Evolutionary conservation across 139 green algal genomes (phyloP).

Genomic region (Mesotaenium endlicherianum): DNA sequence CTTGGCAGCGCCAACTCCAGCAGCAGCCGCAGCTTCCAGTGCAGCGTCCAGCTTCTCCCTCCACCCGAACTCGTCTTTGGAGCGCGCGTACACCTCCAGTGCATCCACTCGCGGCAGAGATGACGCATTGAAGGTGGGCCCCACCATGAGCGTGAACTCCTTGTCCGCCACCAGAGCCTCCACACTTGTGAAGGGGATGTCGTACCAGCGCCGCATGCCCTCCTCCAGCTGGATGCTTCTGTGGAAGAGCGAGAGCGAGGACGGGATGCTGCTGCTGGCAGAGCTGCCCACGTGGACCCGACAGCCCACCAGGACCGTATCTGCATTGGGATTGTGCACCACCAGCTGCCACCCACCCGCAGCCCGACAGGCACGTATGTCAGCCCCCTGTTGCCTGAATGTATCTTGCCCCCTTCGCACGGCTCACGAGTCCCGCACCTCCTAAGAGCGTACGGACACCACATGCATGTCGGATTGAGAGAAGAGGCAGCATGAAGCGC

Average conservation of each 20-base stretch:
- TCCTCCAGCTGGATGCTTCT: slow-evolving; percentile 34
- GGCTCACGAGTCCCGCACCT: too few relatives aligned
- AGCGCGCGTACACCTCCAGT: slow-evolving; percentile 58
- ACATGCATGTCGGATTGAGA: background rate
- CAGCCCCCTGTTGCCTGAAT: too few relatives aligned
- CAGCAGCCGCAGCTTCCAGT: too few relatives aligned
- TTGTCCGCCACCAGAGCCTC: slow-evolving; percentile 44
- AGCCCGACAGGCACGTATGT: too few relatives aligned
- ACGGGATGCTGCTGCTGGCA: slow-evolving; percentile 30
- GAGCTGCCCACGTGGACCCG: slow-evolving; percentile 48
- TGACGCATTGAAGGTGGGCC: slow-evolving; percentile 9
- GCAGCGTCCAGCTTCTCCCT: slow-evolving; percentile 20
- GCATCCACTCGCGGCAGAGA: slow-evolving; percentile 35
- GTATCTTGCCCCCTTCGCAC: too few relatives aligned
- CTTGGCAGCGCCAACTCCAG: too few relatives aligned
- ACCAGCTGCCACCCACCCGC: slow-evolving; percentile 37
- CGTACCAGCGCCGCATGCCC: slow-evolving; percentile 55
- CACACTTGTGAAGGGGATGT: slow-evolving; percentile 53
- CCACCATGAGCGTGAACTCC: slow-evolving; percentile 44
- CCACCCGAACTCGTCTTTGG: slow-evolving; percentile 51
- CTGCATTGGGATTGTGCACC: slow-evolving; percentile 37
- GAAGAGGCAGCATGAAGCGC: background rate
- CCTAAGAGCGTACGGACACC: too few relatives aligned
- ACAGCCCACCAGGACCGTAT: slow-evolving; percentile 45
- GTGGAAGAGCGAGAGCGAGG: slow-evolving; percentile 46